phyloP scores from a whole-genome alignment of 2,329 filamentous ascomycete species.

The Pyrenochaeta sp. region DNA sequence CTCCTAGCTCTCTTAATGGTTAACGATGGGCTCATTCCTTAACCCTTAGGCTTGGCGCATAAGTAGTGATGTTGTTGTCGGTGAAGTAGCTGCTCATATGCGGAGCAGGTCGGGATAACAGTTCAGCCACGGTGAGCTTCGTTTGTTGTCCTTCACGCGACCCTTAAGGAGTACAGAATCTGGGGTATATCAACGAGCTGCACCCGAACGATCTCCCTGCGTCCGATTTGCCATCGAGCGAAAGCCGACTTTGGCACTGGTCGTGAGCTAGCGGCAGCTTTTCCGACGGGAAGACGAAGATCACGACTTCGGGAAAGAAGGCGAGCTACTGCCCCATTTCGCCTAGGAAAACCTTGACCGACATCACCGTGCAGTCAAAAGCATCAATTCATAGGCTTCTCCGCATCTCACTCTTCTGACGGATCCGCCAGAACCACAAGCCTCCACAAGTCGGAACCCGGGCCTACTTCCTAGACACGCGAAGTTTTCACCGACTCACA shows the following conservation, averaged over 20 bases:
- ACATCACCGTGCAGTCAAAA: conserved; percentile 29
- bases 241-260: conserved; percentile 19
- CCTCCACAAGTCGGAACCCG: conserved; percentile 10
- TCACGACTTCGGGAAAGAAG: conserved; percentile 13
- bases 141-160: not conserved
- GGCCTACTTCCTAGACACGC: conserved; percentile 18
- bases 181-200: not conserved
- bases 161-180: not conserved
- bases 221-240: conserved; percentile 27
- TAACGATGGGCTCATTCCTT: not conserved
- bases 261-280: conserved; percentile 18
- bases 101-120: not conserved
- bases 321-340: conserved; percentile 6
- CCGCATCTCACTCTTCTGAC: conserved; percentile 23
- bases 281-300: conserved; percentile 29
- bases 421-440: conserved; percentile 22
- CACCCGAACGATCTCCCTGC: conserved; percentile 30
- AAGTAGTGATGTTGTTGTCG: not conserved
- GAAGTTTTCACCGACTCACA: conserved; percentile 22
- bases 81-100: not conserved
- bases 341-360: conserved; percentile 16
- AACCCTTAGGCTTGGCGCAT: not conserved
- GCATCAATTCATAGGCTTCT: conserved; percentile 22
- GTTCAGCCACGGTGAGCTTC: not conserved
- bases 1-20: not conserved